Evolutionary conservation across 768 basidiomycete genomes (phyloP), one percentile per base, ranked within the genome.

Genomic region (Infundibulicybe gibba): DNA sequence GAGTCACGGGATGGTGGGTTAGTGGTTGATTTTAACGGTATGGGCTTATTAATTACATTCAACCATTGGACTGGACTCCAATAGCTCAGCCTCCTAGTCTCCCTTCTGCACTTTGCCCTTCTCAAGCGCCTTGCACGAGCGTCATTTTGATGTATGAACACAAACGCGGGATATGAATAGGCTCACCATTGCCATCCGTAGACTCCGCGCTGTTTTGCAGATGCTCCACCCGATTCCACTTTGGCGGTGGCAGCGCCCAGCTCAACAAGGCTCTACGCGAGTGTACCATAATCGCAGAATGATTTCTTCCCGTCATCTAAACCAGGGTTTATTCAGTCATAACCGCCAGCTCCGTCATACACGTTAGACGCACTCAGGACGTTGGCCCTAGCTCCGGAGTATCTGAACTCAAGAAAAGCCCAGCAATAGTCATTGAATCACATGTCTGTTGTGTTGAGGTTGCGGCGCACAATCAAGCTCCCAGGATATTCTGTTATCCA

Each of bases 221-320:
- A 3, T 8, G 25, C 44, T 3, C 50, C 45, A 14, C 41, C 40
- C 3, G 62, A 53, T 45, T 71, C 69, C 11, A 61, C 68, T 14
- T 61, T 52, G 2, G 52, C 42, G 8, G 67, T 64, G 2, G 70
- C 46, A 11, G 50, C 54, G 3, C 66, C 68, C 1, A 71, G 64
- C 49, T 71, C 70, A 6, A 71, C 57, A 0, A 70, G 55, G 21
- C 61, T 63, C 32, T 58, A 56, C 16, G 61, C 57, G 35, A 68
- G 48, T n/a, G 70, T 59, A 2, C 70, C 70, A 48, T 68, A 69
- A 47, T 71, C 69, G 21, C 60, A 52, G 46, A 67, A 69, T 2
- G 70, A 53, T 44, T 71, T 71, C 46, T 55, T 63, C 12, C 66
- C 70, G 40, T 71, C 70, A 45, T 61, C 69, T 70, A 45, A 30